Evolutionary conservation across 768 basidiomycete species (phyloP).

Genomic region (Panus rudis): DNA sequence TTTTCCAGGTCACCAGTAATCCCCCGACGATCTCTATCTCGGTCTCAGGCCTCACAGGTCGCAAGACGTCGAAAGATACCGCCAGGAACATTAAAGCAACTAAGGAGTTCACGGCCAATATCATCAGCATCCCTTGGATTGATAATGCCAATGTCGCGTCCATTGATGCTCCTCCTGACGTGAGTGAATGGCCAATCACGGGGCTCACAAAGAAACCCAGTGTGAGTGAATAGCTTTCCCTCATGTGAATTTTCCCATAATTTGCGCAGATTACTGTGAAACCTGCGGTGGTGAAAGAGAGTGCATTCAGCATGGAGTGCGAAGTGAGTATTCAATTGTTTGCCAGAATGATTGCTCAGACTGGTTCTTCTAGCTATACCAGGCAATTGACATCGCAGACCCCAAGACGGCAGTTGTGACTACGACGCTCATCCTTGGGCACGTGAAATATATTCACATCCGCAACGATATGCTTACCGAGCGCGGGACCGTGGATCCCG

Average conservation of each 20-base stretch:
- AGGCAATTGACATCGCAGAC: slow-evolving; percentile 27
- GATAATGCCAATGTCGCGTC: slow-evolving; percentile 32
- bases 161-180: slow-evolving; percentile 29
- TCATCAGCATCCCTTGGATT: slow-evolving; percentile 46
- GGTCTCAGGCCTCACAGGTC: slow-evolving; percentile 23
- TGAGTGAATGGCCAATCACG: slow-evolving; percentile 35
- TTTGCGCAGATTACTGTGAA: slow-evolving; percentile 30
- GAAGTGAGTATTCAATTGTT: slow-evolving; percentile 20
- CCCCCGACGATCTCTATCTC: slow-evolving; percentile 40
- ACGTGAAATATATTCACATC: slow-evolving; percentile 34
- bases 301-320: slow-evolving; percentile 44
- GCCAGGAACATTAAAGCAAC: slow-evolving; percentile 37
- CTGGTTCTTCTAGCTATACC: slow-evolving; percentile 21
- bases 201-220: slow-evolving; percentile 37
- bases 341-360: background rate
- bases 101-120: slow-evolving; percentile 47
- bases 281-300: slow-evolving; percentile 36
- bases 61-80: slow-evolving; percentile 34
- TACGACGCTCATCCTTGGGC: slow-evolving; percentile 30
- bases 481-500: slow-evolving; percentile 28
- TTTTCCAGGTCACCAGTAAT: slow-evolving; percentile 29
- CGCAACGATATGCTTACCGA: slow-evolving; percentile 33
- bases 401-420: slow-evolving; percentile 20
- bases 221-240: slow-evolving; percentile 14
- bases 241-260: background rate